Conservation (phyloP, 768 basidiomycete species). For the Dentipellis sp. region DNA sequence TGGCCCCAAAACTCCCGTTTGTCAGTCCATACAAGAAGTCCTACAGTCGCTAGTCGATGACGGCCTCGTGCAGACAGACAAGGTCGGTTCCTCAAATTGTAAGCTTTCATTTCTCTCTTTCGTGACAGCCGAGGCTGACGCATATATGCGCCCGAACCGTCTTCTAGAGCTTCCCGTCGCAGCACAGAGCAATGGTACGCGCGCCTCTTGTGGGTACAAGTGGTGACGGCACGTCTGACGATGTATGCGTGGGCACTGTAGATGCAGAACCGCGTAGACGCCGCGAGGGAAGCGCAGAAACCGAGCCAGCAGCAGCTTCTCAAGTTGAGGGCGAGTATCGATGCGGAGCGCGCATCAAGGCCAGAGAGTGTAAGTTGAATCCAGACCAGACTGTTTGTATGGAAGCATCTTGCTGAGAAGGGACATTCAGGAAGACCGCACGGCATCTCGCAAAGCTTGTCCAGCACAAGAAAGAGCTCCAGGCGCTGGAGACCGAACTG, state of each 20-base stretch:
- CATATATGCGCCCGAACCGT: constrained; percentile 36
- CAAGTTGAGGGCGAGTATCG: constrained; percentile 40
- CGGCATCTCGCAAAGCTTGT: constrained; percentile 41
- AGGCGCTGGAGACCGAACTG: constrained; percentile 56
- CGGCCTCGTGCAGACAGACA: constrained; percentile 77
- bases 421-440: constrained; percentile 43
- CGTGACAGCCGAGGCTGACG: constrained; percentile 12
- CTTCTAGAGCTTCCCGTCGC: constrained; percentile 94
- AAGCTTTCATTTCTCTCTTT: constrained; percentile 11
- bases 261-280: constrained; percentile 49
- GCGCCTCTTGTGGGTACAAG: neutral
- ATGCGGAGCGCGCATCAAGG: constrained; percentile 42
- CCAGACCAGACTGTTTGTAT: neutral
- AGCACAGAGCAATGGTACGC: constrained; percentile 66
- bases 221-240: neutral
- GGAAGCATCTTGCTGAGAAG: neutral
- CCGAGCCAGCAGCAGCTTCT: constrained; percentile 35
- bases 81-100: constrained; percentile 95
- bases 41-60: constrained; percentile 83
- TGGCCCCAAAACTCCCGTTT: constrained; percentile 35
- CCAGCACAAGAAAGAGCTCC: constrained; percentile 38
- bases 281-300: constrained; percentile 37
- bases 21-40: constrained; percentile 89
- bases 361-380: constrained; percentile 43
- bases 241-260: constrained; percentile 15